These are phyloP conservation scores for Cyberlindnera lachancei DNA, from an alignment of 805 yeast genomes.

Conservation along the genomic window DNA sequence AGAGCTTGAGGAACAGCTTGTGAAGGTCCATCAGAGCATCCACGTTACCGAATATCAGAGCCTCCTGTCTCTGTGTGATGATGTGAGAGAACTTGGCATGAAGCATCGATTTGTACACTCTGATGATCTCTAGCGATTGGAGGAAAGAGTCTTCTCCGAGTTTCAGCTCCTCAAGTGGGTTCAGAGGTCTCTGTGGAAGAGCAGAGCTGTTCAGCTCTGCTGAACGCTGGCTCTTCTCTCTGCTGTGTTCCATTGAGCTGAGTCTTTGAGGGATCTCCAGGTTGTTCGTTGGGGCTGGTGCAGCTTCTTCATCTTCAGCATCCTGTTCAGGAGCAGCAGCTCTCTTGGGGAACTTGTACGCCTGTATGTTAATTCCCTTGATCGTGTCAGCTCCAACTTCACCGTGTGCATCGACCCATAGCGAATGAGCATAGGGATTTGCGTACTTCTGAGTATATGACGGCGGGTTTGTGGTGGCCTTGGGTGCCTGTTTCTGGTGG, in stretches of 20 bases:
- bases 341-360: background rate
- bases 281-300: too few species aligned
- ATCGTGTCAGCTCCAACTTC: constrained; percentile 28
- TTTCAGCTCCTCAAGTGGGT: background rate
- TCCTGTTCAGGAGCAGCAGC: background rate
- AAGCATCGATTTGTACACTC: background rate
- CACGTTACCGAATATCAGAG: background rate
- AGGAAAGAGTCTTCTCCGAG: background rate
- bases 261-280: too few species aligned
- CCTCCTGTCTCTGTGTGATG: background rate
- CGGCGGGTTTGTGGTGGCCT: too few species aligned
- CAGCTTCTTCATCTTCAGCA: too few species aligned
- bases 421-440: constrained; percentile 38
- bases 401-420: constrained; percentile 34
- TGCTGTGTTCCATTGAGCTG: too few species aligned
- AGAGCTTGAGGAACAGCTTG: background rate
- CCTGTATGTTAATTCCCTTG: constrained; percentile 15
- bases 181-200: too few species aligned
- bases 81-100: constrained; percentile 1
- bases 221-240: too few species aligned
- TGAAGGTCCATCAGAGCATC: background rate
- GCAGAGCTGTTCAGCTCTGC: too few species aligned
- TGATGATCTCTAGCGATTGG: background rate
- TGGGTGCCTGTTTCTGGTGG: too few species aligned
- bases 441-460: too few species aligned